A percentile compares a stretch with the other conserved stretches of the same genome.
Evolutionary conservation across 768 basidiomycete species (phyloP).

Genomic region (Pisolithus sp.): DNA sequence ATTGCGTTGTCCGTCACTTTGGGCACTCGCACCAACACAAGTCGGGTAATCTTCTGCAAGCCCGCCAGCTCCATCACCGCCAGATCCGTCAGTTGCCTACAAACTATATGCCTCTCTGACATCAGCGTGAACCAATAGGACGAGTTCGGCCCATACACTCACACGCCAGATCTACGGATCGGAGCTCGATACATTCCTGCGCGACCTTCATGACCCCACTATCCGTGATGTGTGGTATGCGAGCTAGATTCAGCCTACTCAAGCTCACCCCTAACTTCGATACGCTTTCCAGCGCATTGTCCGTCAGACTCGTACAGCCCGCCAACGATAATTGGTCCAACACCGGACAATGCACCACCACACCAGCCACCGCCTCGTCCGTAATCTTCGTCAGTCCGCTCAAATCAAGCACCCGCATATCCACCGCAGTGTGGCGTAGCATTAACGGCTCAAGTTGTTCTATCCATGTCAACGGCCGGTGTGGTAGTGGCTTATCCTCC

Average conservation of each 20-base stretch:
- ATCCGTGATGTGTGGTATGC: slow-evolving; percentile 78
- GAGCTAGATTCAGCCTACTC: slow-evolving; percentile 75
- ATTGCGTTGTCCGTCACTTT: slow-evolving; percentile 82
- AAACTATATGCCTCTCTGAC: slow-evolving; percentile 42
- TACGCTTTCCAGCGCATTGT: slow-evolving; percentile 61
- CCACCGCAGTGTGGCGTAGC: slow-evolving; percentile 59
- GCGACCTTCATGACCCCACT: slow-evolving; percentile 60
- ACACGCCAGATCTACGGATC: slow-evolving; percentile 87
- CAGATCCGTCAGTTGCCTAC: slow-evolving; percentile 78
- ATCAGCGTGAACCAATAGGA: slow-evolving; percentile 12
- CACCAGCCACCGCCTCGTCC: slow-evolving; percentile 69
- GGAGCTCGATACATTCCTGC: slow-evolving; percentile 62
- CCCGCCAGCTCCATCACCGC: slow-evolving; percentile 74
- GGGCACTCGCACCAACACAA: slow-evolving; percentile 75
- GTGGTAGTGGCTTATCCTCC: slow-evolving; percentile 48
- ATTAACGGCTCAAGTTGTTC: slow-evolving; percentile 58
- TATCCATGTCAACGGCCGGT: slow-evolving; percentile 52
- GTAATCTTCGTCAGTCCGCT: slow-evolving; percentile 63
- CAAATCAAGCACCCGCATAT: slow-evolving; percentile 74
- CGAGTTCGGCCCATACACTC: slow-evolving; percentile 25
- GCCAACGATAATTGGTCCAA: slow-evolving; percentile 73
- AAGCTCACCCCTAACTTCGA: slow-evolving; percentile 67
- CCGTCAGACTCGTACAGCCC: slow-evolving; percentile 71
- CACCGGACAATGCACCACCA: slow-evolving; percentile 68
- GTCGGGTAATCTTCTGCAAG: slow-evolving; percentile 60